Conservation (phyloP, 2,329 filamentous ascomycete genomes). For the Aspergillus chevalieri region DNA sequence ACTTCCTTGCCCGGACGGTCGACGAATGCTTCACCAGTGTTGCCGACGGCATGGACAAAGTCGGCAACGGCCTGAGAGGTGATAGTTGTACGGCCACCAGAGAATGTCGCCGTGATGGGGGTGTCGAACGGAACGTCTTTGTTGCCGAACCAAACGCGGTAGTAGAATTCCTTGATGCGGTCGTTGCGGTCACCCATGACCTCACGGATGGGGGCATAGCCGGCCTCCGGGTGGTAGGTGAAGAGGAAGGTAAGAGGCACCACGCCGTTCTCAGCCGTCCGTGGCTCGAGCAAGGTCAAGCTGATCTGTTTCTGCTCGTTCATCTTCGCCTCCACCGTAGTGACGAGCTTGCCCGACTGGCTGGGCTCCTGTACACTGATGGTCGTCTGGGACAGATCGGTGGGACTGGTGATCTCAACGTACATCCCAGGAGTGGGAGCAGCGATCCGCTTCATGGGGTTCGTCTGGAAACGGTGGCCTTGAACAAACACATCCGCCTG, state of each 20-base stretch:
- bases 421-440: conserved; percentile 78
- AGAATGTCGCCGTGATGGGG: conserved; percentile 78
- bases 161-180: conserved; percentile 99
- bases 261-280: conserved; percentile 75
- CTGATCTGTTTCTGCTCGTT: conserved; percentile 70
- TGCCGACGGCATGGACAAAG: conserved; percentile 98
- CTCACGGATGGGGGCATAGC: conserved; percentile 95
- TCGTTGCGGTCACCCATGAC: conserved; percentile 96
- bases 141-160: conserved; percentile 91
- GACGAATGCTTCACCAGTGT: conserved; percentile 95
- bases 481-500: conserved; percentile 90
- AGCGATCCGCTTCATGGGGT: conserved; percentile 88
- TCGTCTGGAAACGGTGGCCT: conserved; percentile 93
- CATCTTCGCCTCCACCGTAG: conserved; percentile 80
- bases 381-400: conserved; percentile 73
- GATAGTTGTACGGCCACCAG: conserved; percentile 79
- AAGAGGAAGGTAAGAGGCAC: conserved; percentile 82
- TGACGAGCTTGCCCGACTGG: conserved; percentile 75
- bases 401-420: conserved; percentile 78
- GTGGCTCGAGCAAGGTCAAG: conserved; percentile 87
- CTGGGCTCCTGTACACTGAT: conserved; percentile 85
- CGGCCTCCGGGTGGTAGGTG: conserved; percentile 88
- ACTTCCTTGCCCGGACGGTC: conserved; percentile 91
- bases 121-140: conserved; percentile 78
- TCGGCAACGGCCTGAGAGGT: conserved; percentile 92